Conservation (phyloP, 768 basidiomycete genomes). For the Exidia glandulosa region DNA sequence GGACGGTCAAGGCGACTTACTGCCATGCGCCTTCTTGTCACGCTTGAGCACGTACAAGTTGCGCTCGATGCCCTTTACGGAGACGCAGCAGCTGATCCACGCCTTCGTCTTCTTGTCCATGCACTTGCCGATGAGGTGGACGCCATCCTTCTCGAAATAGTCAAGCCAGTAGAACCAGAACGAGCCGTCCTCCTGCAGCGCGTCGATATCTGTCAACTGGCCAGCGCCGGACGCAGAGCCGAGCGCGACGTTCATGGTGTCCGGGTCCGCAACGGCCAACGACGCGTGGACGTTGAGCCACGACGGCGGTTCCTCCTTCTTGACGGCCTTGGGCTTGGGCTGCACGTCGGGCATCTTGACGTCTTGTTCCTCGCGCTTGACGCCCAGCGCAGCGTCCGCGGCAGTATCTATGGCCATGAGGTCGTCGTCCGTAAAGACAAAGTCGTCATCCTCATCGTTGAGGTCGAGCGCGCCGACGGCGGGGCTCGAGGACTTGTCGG, state of each 20-base stretch:
- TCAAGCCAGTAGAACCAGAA: conserved; percentile 95
- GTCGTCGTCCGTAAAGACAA: conserved; percentile 11
- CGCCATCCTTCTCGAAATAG: conserved; percentile 76
- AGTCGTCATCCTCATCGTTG: conserved; percentile 10
- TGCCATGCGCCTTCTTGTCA: conserved; percentile 36
- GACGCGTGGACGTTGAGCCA: conserved; percentile 75
- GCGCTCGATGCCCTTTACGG: conserved; percentile 74
- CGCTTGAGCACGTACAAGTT: conserved; percentile 87
- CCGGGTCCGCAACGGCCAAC: conserved; percentile 48
- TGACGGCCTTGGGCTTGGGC: conserved; percentile 19
- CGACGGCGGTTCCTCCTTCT: conserved; percentile 35
- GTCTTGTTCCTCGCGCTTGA: conserved; percentile 13
- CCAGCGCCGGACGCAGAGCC: conserved; percentile 17
- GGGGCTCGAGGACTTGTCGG: not conserved
- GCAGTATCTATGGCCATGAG: conserved; percentile 13
- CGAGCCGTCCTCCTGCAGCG: conserved; percentile 74
- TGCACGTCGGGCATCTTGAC: conserved; percentile 12
- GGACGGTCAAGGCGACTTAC: conserved; percentile 3
- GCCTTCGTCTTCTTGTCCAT: conserved; percentile 57
- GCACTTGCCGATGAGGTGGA: conserved; percentile 88
- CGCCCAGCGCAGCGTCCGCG: conserved; percentile 9
- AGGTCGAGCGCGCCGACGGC: not conserved
- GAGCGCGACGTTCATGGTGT: conserved; percentile 41
- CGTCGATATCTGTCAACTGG: conserved; percentile 36
- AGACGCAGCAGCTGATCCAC: conserved; percentile 81